Base-by-base conservation (phyloP, 2,329 filamentous ascomycete species). In the Colletotrichum musicola region DNA sequence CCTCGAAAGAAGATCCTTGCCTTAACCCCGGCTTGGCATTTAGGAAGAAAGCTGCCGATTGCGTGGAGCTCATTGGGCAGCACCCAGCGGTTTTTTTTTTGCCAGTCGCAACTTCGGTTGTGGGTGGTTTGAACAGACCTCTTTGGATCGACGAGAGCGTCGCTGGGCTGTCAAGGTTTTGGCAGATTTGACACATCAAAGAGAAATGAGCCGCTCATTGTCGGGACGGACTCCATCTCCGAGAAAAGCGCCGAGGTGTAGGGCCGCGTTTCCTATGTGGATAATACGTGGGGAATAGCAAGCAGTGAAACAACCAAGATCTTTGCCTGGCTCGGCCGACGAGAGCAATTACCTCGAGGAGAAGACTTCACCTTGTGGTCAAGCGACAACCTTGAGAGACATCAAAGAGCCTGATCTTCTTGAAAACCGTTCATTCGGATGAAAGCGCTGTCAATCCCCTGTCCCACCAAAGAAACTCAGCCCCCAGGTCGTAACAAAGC, bases 1-100 rank as follows among this genome's bases (percentile, higher is more conserved):
- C 22, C 44, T 44, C 44, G 44, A 16, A n/a, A 20, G 22, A 4
- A 9, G 1, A 22, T n/a, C 1, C 2, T 27, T 57, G 56, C 56
- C 56, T 35, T 38, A 10, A 38, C 44, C 18, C 56, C 56, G n/a
- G 56, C 44, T 50, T 49, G 44, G 56, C 56, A 49, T 9, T 16
- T 2, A n/a, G 27, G 44, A 27, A 16, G 44, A 27, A 16, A 46
- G 10, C n/a, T 57, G 44, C 38, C 54, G 6, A 40, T n/a, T 22
- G 54, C 22, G 42, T 47, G 40, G 44, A 25, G 46, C 14, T 49
- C 18, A 49, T 38, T n/a, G 9, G 25, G 16, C 49, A 27, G 49
- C 22, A 4, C 16, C 22, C n/a, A 22, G 14, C 12, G 13, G 14
- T 14, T 9, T 4, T 6, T 9, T 4, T 6, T 7, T 7, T 6